Evolutionary conservation across 768 basidiomycete genomes (phyloP).

Genomic region (Mycena maculata): DNA sequence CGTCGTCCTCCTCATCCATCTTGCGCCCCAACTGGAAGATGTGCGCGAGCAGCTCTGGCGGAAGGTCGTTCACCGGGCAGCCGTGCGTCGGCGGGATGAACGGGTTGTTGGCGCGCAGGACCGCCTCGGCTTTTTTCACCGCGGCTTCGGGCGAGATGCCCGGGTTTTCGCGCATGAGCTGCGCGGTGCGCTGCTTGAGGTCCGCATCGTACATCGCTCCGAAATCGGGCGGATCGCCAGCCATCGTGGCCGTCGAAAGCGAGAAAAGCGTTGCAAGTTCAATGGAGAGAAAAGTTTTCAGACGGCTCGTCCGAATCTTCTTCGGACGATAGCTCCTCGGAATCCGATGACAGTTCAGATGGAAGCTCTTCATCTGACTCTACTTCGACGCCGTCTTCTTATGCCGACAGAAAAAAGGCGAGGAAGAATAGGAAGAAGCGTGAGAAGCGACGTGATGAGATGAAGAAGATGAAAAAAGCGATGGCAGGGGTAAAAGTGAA

Average conservation of each 20-base stretch:
- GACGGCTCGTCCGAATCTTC: background rate
- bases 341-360: background rate
- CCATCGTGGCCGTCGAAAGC: slow-evolving; percentile 17
- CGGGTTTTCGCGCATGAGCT: slow-evolving; percentile 39
- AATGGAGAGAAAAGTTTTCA: too few relatives aligned
- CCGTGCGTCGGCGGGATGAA: slow-evolving; percentile 57
- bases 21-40: slow-evolving; percentile 62
- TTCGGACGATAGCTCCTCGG: background rate
- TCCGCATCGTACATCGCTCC: slow-evolving; percentile 10
- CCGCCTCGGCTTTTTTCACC: slow-evolving; percentile 46
- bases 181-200: slow-evolving; percentile 20
- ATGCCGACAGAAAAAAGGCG: too few relatives aligned
- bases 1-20: slow-evolving; percentile 50
- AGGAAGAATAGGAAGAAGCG: background rate
- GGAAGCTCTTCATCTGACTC: background rate
- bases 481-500: slow-evolving; percentile 24
- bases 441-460: background rate
- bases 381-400: too few relatives aligned
- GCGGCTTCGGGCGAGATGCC: slow-evolving; percentile 45
- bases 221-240: slow-evolving; percentile 23
- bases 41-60: slow-evolving; percentile 66
- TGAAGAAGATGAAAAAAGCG: background rate
- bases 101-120: slow-evolving; percentile 59
- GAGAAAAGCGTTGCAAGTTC: too few relatives aligned
- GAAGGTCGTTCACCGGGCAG: slow-evolving; percentile 65